Conservation (phyloP, 805 yeast species). For the Kuraishia hungarica region DNA sequence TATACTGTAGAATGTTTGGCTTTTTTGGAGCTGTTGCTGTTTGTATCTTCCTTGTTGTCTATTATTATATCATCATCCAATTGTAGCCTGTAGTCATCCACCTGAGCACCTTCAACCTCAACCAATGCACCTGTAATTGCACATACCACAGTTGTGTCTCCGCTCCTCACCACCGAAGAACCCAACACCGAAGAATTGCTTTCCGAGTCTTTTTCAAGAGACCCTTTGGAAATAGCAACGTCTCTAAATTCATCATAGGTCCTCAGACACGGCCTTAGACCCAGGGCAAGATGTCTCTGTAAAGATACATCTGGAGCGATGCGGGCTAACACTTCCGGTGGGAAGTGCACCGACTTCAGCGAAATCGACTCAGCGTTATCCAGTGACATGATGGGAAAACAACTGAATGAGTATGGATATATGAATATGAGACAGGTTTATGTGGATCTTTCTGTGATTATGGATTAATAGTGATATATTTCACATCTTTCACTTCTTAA, state of each 20-base stretch:
- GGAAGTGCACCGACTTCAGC: conserved; percentile 47
- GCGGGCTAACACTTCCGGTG: conserved; percentile 76
- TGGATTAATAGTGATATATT: no score
- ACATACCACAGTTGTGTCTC: conserved; percentile 67
- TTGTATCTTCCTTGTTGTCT: not conserved
- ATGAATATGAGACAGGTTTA: no score
- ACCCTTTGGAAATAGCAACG: conserved; percentile 32
- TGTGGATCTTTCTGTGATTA: no score
- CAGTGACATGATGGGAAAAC: not conserved
- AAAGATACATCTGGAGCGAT: conserved; percentile 81
- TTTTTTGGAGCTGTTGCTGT: conserved; percentile 11
- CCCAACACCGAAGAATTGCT: conserved; percentile 37
- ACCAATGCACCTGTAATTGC: conserved; percentile 61
- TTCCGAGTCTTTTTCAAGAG: conserved; percentile 16
- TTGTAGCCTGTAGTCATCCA: conserved; percentile 31
- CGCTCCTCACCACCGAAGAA: conserved; percentile 59
- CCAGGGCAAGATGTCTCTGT: conserved; percentile 67
- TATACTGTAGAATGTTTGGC: conserved; percentile 37
- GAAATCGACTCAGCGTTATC: not conserved
- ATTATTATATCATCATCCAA: conserved; percentile 28
- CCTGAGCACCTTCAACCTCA: conserved; percentile 39
- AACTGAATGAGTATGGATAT: no score
- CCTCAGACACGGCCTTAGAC: conserved; percentile 70
- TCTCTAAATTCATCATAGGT: conserved; percentile 65
- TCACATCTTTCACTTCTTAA: not conserved